These are phyloP conservation scores for Saccharomycopsis capsularis DNA, from an alignment of 805 yeast genomes.

Conservation along the genomic window DNA sequence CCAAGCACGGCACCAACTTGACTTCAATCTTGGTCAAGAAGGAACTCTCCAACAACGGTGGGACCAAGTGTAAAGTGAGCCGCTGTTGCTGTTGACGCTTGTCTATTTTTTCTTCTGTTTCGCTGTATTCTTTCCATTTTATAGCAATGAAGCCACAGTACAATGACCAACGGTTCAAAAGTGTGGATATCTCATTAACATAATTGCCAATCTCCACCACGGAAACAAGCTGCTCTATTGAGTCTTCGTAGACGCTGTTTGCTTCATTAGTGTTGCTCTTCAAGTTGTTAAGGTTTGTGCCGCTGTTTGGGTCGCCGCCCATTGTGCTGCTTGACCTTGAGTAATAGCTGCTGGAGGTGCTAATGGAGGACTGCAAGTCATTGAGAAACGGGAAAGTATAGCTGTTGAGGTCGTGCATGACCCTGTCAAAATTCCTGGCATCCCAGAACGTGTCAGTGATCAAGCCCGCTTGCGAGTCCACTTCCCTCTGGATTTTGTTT, in stretches of 20 bases:
- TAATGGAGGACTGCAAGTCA: slow-evolving; percentile 15
- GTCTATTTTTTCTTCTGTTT: neutral
- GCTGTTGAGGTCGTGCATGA: slow-evolving; percentile 45
- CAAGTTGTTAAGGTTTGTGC: slow-evolving; percentile 23
- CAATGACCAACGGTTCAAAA: slow-evolving; percentile 80
- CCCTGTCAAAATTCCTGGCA: slow-evolving; percentile 49
- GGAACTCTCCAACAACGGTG: slow-evolving; percentile 45
- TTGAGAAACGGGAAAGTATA: slow-evolving; percentile 44
- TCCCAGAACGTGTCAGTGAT: slow-evolving; percentile 84
- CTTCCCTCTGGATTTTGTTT: slow-evolving; percentile 71
- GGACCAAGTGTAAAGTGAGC: slow-evolving; percentile 39
- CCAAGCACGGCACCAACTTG: slow-evolving; percentile 55
- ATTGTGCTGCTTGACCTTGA: slow-evolving; percentile 22
- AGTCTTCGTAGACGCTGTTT: slow-evolving; percentile 29
- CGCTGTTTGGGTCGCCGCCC: slow-evolving; percentile 16
- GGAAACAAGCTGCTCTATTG: slow-evolving; percentile 33
- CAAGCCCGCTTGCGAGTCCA: slow-evolving; percentile 88
- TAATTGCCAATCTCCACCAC: slow-evolving; percentile 62
- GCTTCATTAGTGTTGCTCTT: slow-evolving; percentile 27
- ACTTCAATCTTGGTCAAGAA: slow-evolving; percentile 49
- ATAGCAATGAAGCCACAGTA: slow-evolving; percentile 66
- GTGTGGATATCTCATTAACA: slow-evolving; percentile 62
- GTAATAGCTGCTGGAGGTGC: slow-evolving; percentile 4
- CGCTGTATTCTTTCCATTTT: slow-evolving; percentile 49
- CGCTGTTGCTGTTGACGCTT: too few relatives aligned